Conservation (phyloP, 2,329 filamentous ascomycete genomes). For the Emergomyces africanus region DNA sequence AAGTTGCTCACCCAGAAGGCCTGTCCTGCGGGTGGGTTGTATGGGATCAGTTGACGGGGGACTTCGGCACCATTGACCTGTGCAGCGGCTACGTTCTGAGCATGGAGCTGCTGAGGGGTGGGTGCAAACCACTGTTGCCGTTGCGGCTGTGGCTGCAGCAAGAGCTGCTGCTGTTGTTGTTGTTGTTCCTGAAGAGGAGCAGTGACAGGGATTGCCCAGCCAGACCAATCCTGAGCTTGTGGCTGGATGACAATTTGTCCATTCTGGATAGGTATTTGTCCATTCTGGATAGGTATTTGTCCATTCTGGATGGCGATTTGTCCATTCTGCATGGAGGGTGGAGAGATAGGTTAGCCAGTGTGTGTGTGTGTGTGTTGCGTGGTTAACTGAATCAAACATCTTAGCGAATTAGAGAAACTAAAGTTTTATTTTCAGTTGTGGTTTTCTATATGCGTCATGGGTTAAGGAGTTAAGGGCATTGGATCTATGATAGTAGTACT, state of each 20-base stretch:
- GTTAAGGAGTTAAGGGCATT: no score
- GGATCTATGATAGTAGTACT: no score
- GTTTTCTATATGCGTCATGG: no score
- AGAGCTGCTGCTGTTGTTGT: no score
- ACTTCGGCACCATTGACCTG: slow-evolving; percentile 11
- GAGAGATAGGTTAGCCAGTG: background rate
- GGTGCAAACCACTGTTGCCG: slow-evolving; percentile 10
- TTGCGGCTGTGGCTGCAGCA: no score
- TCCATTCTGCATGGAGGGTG: background rate
- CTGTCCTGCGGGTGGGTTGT: slow-evolving; percentile 17
- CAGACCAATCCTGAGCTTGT: background rate
- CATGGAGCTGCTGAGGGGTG: slow-evolving; percentile 17
- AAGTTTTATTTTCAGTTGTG: no score
- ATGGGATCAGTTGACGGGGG: slow-evolving; percentile 19
- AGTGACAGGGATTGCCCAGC: background rate
- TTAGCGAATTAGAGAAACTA: no score
- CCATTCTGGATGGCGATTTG: background rate
- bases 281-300: no score
- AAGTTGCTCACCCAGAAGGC: slow-evolving; percentile 25
- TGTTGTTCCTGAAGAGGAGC: background rate
- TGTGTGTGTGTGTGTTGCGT: background rate
- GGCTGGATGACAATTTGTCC: background rate
- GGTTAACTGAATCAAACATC: no score
- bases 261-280: no score
- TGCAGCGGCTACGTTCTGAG: slow-evolving; percentile 18